Percentiles rank a stretch among this genome's conserved stretches.
These are phyloP conservation scores for Leccinum idahoense DNA, from an alignment of 1,284 basidiomycete genomes.

Conservation along the genomic window DNA sequence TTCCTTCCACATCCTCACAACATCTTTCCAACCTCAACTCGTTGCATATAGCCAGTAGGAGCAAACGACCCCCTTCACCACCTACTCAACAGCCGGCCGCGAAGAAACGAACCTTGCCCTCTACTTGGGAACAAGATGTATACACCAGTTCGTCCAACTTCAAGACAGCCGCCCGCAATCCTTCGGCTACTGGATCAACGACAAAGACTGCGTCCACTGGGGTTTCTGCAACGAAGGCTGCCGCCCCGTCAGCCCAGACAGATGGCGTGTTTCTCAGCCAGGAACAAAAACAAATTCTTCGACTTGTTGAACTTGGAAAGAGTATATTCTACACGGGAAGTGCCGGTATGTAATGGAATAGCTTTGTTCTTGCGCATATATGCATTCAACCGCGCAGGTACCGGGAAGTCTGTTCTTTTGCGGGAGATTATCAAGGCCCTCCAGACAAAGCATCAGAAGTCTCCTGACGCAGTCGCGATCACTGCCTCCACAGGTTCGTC, in stretches of 20 bases:
- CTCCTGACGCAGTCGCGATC: constrained; percentile 65
- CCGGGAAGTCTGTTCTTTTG: constrained; percentile 88
- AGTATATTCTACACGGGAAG: constrained; percentile 98
- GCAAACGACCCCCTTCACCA: constrained; percentile 44
- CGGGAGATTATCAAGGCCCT: constrained; percentile 77
- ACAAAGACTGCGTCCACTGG: constrained; percentile 6
- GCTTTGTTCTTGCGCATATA: constrained; percentile 9
- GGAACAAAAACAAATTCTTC: constrained; percentile 81
- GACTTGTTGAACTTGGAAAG: constrained; percentile 64
- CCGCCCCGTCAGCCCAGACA: constrained; percentile 31
- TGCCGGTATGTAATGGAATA: constrained; percentile 64
- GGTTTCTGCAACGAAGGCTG: constrained; percentile 6
- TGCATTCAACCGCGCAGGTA: constrained; percentile 45
- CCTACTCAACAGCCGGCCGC: constrained; percentile 30
- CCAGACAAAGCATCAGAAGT: constrained; percentile 36
- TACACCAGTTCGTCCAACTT: constrained; percentile 28
- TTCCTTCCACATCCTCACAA: constrained; percentile 20
- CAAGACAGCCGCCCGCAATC: constrained; percentile 8
- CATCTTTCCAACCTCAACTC: constrained; percentile 21
- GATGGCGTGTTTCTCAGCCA: constrained; percentile 61
- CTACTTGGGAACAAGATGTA: constrained; percentile 37
- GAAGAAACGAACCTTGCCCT: constrained; percentile 56
- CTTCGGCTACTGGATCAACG: constrained; percentile 9
- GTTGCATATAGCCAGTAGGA: constrained; percentile 29
- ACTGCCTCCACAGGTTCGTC: constrained; percentile 80